Evolutionary conservation across 768 basidiomycete species (phyloP).

Genomic region (Termitomyces sp.): DNA sequence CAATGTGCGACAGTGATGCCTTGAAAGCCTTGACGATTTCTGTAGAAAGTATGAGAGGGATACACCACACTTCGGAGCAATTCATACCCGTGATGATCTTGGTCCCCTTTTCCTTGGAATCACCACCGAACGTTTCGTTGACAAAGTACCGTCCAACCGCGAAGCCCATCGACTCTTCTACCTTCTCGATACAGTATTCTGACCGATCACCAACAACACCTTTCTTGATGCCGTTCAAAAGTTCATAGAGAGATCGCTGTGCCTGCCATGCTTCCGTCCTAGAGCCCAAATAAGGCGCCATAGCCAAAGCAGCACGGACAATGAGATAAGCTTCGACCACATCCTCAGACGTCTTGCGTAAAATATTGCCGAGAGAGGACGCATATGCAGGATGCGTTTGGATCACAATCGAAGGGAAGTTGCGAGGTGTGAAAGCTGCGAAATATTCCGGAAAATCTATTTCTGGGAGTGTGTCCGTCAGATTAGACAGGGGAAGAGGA

Average conservation of each 20-base stretch:
- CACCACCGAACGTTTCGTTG: constrained; percentile 71
- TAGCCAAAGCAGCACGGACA: constrained; percentile 60
- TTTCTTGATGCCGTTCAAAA: constrained; percentile 78
- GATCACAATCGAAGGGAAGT: constrained; percentile 71
- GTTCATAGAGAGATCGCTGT: constrained; percentile 61
- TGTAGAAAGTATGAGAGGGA: constrained; percentile 18
- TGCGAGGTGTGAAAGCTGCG: constrained; percentile 73
- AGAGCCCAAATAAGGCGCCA: constrained; percentile 68
- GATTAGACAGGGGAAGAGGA: constrained; percentile 62
- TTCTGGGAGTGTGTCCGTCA: constrained; percentile 65
- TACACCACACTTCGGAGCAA: not conserved
- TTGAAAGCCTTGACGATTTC: constrained; percentile 85
- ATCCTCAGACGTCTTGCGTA: constrained; percentile 60
- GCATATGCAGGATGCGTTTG: constrained; percentile 80
- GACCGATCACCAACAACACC: constrained; percentile 80
- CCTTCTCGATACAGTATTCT: constrained; percentile 72
- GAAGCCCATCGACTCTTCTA: constrained; percentile 79
- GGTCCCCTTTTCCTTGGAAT: constrained; percentile 76
- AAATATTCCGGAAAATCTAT: constrained; percentile 86
- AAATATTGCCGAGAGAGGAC: constrained; percentile 56
- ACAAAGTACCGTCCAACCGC: constrained; percentile 89
- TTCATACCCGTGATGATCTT: constrained; percentile 70
- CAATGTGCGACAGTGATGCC: constrained; percentile 59
- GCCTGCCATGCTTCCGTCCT: constrained; percentile 78
- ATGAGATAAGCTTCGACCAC: constrained; percentile 87